Conservation (phyloP, 2,329 filamentous ascomycete genomes). For the Cytospora paraplurivora region DNA sequence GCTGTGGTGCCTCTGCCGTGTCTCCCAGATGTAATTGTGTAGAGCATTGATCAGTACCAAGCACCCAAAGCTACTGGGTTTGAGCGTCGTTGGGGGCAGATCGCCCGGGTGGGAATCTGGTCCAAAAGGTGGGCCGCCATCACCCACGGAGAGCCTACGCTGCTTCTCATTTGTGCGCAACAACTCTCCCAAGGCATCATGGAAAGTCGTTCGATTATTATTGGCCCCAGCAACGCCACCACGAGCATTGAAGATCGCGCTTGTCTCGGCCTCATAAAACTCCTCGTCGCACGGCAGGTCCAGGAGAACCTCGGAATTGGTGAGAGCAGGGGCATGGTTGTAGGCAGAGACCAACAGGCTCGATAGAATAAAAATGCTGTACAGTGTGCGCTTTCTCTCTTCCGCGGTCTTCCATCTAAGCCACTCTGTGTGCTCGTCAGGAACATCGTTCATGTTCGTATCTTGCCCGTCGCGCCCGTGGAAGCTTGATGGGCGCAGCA, state of each 20-base stretch:
- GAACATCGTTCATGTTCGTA: constrained; percentile 57
- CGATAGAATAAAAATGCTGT: constrained; percentile 86
- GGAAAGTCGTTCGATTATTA: constrained; percentile 75
- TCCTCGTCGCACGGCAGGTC: constrained; percentile 93
- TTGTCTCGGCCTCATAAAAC: constrained; percentile 80
- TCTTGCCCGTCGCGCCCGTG: constrained; percentile 54
- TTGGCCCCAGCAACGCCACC: constrained; percentile 72
- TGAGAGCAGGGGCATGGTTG: constrained; percentile 86
- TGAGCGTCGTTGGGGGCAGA: constrained; percentile 62
- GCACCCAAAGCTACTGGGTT: constrained; percentile 89
- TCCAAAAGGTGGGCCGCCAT: constrained; percentile 49
- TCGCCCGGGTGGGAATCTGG: constrained; percentile 50
- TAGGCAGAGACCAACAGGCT: constrained; percentile 90
- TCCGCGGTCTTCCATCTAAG: constrained; percentile 84
- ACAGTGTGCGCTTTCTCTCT: constrained; percentile 91
- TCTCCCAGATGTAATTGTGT: constrained; percentile 99
- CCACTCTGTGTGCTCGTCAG: constrained; percentile 74
- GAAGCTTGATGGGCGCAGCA: constrained; percentile 54
- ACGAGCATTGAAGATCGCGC: constrained; percentile 77
- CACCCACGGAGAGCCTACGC: constrained; percentile 51
- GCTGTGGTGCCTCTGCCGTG: constrained; percentile 83
- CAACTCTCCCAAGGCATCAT: constrained; percentile 77
- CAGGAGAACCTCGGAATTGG: constrained; percentile 89
- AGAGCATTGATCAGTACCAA: constrained; percentile 89
- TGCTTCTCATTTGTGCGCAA: constrained; percentile 73